Percentiles rank a stretch among this genome's conserved stretches.
phyloP scores from a whole-genome alignment of 129 eudicot genomes.

The Lonicera japonica region DNA sequence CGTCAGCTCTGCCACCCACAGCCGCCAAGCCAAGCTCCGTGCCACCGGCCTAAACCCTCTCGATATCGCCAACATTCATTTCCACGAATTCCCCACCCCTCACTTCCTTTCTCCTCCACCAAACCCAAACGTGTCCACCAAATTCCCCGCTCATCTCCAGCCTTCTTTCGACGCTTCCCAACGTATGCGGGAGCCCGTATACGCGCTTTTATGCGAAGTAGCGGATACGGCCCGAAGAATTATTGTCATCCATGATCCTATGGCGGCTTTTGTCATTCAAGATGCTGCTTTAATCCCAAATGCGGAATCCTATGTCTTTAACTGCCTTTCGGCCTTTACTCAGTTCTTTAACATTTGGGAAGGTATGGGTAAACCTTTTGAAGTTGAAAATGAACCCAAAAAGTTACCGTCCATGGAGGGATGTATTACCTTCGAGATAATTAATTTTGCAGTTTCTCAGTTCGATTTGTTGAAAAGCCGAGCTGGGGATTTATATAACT shows the following conservation, averaged over 20 bases:
- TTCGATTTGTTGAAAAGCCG: not conserved
- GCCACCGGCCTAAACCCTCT: conserved; percentile 10
- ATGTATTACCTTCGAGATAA: conserved; percentile 3
- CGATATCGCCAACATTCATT: conserved; percentile 8
- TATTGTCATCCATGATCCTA: conserved; percentile 23
- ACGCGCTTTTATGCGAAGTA: not conserved
- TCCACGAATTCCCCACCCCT: conserved; percentile 34
- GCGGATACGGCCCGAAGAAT: conserved; percentile 8
- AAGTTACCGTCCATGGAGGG: not conserved
- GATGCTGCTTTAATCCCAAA: conserved; percentile 17
- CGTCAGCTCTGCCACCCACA: conserved; percentile 29
- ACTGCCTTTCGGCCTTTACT: conserved; percentile 23
- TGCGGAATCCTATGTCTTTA: conserved; percentile 22
- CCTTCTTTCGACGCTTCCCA: conserved; percentile 16
- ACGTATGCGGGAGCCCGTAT: conserved; percentile 15
- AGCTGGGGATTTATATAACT: conserved; percentile 6
- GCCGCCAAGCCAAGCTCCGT: conserved; percentile 33
- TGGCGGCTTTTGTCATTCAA: conserved; percentile 17
- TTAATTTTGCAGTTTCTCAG: not conserved
- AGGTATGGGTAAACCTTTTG: conserved; percentile 1
- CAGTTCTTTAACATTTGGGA: conserved; percentile 10
- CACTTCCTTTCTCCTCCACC: conserved; percentile 23
- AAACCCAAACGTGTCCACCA: conserved; percentile 13
- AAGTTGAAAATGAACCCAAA: not conserved
- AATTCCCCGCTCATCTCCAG: conserved; percentile 24